Percentiles rank a stretch among this genome's conserved stretches.
phyloP scores from a whole-genome alignment of 352 stramenopile species.

The Phytophthora pisi region DNA sequence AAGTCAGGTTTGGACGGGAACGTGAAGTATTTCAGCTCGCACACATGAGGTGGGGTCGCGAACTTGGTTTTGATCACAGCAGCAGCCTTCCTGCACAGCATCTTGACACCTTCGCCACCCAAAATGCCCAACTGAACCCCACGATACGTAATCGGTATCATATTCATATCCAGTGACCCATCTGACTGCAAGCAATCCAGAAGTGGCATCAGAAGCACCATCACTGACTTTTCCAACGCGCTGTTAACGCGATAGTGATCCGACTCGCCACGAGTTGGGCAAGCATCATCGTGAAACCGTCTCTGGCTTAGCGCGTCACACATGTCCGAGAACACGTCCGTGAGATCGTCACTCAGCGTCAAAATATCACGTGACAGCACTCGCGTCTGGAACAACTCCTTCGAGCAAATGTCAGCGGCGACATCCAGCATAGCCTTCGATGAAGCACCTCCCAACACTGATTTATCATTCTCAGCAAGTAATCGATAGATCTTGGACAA shows the following conservation, averaged over 20 bases:
- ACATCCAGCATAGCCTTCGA: slow-evolving; percentile 17
- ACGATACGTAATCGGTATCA: slow-evolving; percentile 6
- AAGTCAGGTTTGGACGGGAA: slow-evolving; percentile 28
- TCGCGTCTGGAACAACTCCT: slow-evolving; percentile 29
- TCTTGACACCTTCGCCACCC: slow-evolving; percentile 5
- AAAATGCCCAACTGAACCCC: slow-evolving; percentile 2
- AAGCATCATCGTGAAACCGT: slow-evolving; percentile 19
- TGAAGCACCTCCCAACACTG: slow-evolving; percentile 9
- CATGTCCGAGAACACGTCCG: slow-evolving; percentile 29
- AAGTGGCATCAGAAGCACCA: slow-evolving; percentile 34
- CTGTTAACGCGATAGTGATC: slow-evolving; percentile 26
- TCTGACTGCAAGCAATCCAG: slow-evolving; percentile 38
- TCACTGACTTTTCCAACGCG: slow-evolving; percentile 29
- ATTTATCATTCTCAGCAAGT: slow-evolving; percentile 25
- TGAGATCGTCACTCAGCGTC: slow-evolving; percentile 36
- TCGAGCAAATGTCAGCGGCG: slow-evolving; percentile 17
- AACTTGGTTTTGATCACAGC: slow-evolving; percentile 31
- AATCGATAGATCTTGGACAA: slow-evolving; percentile 31
- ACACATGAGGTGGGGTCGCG: slow-evolving; percentile 11
- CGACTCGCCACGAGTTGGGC: slow-evolving; percentile 4
- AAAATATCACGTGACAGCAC: slow-evolving; percentile 41
- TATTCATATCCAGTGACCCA: slow-evolving; percentile 20
- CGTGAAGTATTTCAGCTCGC: slow-evolving; percentile 18
- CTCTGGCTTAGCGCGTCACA: slow-evolving; percentile 11
- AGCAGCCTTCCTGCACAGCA: slow-evolving; percentile 11